phyloP scores from a whole-genome alignment of 2,329 filamentous ascomycete species.

The Cadophora luteo-olivacea region DNA sequence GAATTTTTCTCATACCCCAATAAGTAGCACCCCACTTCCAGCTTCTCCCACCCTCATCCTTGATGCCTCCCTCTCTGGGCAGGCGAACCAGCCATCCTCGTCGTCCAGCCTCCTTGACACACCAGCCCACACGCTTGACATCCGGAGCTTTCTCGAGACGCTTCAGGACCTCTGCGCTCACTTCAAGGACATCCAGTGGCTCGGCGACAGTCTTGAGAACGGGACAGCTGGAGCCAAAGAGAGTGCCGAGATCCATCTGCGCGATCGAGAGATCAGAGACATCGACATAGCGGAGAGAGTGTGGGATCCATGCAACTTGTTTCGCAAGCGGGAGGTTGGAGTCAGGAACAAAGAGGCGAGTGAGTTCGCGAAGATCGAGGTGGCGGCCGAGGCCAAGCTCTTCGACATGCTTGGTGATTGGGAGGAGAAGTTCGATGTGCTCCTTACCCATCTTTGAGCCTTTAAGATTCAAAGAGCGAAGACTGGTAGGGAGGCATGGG shows the following conservation, averaged over 20 bases:
- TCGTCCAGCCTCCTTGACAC: conserved; percentile 69
- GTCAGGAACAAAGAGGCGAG: conserved; percentile 38
- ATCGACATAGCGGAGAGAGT: conserved; percentile 76
- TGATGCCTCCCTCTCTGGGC: conserved; percentile 30
- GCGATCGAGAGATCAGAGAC: conserved; percentile 72
- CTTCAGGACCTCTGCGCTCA: conserved; percentile 71
- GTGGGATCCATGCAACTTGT: conserved; percentile 56
- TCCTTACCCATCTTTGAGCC: conserved; percentile 72
- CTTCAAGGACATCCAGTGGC: conserved; percentile 78
- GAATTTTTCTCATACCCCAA: conserved; percentile 81
- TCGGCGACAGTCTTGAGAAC: conserved; percentile 66
- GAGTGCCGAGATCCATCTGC: conserved; percentile 62
- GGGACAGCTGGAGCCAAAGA: conserved; percentile 57
- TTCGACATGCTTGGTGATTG: conserved; percentile 74
- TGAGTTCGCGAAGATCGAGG: conserved; percentile 67
- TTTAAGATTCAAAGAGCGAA: conserved; percentile 78
- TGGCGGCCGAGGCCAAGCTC: conserved; percentile 77
- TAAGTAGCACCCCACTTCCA: conserved; percentile 88
- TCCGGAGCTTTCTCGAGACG: conserved; percentile 58
- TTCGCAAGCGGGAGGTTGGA: conserved; percentile 38
- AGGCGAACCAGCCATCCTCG: conserved; percentile 70
- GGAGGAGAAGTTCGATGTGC: conserved; percentile 68
- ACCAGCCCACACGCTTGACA: conserved; percentile 64
- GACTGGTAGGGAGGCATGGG: conserved; percentile 66
- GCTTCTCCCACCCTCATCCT: conserved; percentile 63